phyloP scores from a whole-genome alignment of 75 land plant species.

The Larix kaempferi region DNA sequence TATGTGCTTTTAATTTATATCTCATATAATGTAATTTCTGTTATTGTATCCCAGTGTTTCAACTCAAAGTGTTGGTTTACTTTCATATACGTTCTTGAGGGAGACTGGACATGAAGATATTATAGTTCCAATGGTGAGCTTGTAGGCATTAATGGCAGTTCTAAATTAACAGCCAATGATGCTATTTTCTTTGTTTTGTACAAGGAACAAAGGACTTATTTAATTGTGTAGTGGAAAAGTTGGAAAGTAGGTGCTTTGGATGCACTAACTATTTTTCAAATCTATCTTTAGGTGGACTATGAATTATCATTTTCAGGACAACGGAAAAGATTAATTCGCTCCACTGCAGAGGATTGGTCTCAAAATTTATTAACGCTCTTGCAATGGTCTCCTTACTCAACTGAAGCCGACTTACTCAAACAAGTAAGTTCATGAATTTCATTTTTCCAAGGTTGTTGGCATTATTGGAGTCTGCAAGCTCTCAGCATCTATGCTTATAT shows the following conservation, averaged over 20 bases:
- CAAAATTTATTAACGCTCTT: slow-evolving; percentile 30
- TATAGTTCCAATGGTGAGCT: slow-evolving; percentile 40
- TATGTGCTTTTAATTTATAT: not conserved
- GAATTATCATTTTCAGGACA: slow-evolving; percentile 14
- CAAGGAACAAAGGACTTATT: not conserved
- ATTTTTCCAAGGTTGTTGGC: not conserved
- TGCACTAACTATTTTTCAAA: not conserved
- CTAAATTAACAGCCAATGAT: not conserved
- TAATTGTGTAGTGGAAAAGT: not conserved
- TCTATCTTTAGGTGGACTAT: slow-evolving; percentile 29
- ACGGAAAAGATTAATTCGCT: slow-evolving; percentile 21
- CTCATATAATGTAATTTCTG: not conserved
- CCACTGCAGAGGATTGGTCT: slow-evolving; percentile 32
- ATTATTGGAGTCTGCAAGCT: not conserved
- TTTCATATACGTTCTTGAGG: slow-evolving; percentile 45
- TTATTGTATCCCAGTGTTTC: not conserved
- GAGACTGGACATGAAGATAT: slow-evolving; percentile 43
- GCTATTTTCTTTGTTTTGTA: not conserved
- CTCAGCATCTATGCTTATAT: not conserved
- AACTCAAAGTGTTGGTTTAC: slow-evolving; percentile 38
- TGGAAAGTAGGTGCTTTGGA: not conserved
- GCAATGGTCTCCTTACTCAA: slow-evolving; percentile 38
- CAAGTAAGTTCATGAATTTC: slow-evolving; percentile 22
- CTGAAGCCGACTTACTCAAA: slow-evolving; percentile 32
- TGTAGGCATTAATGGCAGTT: not conserved